Conservation (phyloP, 2,329 filamentous ascomycete genomes). For the Penicillium sp. region DNA sequence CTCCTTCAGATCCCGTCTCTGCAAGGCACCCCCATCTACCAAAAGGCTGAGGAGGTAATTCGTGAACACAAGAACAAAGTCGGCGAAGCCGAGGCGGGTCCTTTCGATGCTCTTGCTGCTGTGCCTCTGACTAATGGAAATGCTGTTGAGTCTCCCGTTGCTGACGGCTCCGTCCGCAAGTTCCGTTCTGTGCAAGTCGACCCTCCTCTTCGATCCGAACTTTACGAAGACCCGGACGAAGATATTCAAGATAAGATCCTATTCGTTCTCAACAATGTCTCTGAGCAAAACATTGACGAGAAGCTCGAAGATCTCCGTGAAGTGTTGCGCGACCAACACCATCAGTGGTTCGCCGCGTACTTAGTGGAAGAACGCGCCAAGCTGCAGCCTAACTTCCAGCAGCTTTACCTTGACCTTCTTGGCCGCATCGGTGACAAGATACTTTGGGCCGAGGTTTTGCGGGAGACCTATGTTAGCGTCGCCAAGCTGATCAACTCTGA, state of each 20-base stretch:
- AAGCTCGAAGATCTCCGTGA: conserved; percentile 80
- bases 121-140: conserved; percentile 64
- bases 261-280: conserved; percentile 95
- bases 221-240: conserved; percentile 77
- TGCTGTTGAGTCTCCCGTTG: conserved; percentile 57
- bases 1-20: conserved; percentile 77
- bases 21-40: conserved; percentile 77
- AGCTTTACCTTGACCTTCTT: conserved; percentile 85
- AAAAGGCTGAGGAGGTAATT: conserved; percentile 76
- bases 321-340: conserved; percentile 72
- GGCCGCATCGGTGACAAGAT: conserved; percentile 73
- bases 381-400: conserved; percentile 94
- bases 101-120: conserved; percentile 36
- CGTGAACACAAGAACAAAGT: conserved; percentile 60
- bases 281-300: conserved; percentile 76
- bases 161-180: conserved; percentile 62
- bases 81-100: conserved; percentile 51
- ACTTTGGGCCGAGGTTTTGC: conserved; percentile 83
- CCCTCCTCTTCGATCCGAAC: conserved; percentile 57
- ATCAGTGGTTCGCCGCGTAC: conserved; percentile 95
- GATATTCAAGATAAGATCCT: conserved; percentile 89
- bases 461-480: conserved; percentile 86
- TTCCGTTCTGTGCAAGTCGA: conserved; percentile 79
- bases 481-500: conserved; percentile 87
- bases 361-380: conserved; percentile 95